These are phyloP conservation scores for Odontarrhena argentea DNA, from an alignment of 345 rosid species.

Conservation along the genomic window DNA sequence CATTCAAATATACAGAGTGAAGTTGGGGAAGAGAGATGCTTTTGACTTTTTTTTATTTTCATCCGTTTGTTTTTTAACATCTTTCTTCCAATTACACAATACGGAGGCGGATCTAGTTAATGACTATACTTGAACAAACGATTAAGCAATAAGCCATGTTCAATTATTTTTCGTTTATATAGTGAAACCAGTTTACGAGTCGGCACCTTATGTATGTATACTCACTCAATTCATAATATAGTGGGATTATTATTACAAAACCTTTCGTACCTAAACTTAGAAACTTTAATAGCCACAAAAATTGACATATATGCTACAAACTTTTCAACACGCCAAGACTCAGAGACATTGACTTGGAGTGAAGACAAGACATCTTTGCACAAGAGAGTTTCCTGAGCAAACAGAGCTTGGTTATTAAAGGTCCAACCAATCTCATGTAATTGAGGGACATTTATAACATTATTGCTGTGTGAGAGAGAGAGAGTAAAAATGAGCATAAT, in stretches of 20 bases:
- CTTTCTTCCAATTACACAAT: too few species aligned
- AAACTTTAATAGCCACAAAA: too few species aligned
- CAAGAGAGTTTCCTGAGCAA: neutral
- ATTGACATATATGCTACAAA: neutral
- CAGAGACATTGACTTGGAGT: neutral
- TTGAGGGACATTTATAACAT: neutral
- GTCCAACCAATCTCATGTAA: conserved; percentile 17
- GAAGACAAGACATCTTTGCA: neutral
- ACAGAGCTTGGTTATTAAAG: conserved; percentile 13
- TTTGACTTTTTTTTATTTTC: too few species aligned
- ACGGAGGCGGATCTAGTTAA: too few species aligned
- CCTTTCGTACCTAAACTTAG: neutral
- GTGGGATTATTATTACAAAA: neutral
- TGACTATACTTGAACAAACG: too few species aligned
- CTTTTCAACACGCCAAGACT: neutral
- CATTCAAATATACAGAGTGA: neutral
- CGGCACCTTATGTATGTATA: too few species aligned
- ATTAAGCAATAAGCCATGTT: too few species aligned
- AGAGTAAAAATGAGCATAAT: neutral
- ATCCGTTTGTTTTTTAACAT: too few species aligned
- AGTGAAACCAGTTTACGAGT: too few species aligned
- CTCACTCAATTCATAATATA: neutral
- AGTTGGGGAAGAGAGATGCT: neutral
- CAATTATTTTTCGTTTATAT: too few species aligned
- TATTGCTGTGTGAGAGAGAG: conserved; percentile 1